These are phyloP conservation scores for Dionaea muscipula DNA, from an alignment of 179 eudicot species.

Conservation along the genomic window DNA sequence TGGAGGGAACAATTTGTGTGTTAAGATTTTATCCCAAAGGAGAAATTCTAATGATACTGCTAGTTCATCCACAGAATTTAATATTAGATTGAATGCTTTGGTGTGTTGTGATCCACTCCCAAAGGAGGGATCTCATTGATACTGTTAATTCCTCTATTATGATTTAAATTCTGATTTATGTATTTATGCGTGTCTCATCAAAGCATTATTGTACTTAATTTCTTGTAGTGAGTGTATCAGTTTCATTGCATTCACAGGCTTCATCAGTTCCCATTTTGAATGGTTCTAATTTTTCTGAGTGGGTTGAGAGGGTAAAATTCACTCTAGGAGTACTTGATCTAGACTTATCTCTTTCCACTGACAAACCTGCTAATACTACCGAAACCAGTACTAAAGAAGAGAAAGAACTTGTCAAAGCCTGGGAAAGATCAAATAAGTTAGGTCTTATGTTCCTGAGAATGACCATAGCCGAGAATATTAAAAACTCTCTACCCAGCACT, in stretches of 20 bases:
- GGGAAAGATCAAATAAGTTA: constrained; percentile 6
- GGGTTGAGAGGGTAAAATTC: constrained; percentile 5
- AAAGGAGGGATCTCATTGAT: too few relatives aligned
- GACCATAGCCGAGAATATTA: constrained; percentile 9
- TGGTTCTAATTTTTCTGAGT: constrained; percentile 2
- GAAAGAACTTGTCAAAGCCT: not conserved
- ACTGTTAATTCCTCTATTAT: too few relatives aligned
- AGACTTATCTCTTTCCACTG: constrained; percentile 6
- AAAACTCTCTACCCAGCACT: not conserved
- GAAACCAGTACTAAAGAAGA: not conserved
- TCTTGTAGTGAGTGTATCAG: too few relatives aligned
- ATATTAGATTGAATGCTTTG: too few relatives aligned
- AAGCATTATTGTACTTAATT: too few relatives aligned
- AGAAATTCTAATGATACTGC: too few relatives aligned
- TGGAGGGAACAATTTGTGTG: too few relatives aligned
- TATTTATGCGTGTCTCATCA: too few relatives aligned
- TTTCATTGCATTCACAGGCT: not conserved
- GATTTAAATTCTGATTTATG: too few relatives aligned
- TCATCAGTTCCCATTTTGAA: not conserved
- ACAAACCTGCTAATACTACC: not conserved
- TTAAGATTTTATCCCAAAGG: too few relatives aligned
- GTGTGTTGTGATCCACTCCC: too few relatives aligned
- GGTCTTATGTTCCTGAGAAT: constrained; percentile 8
- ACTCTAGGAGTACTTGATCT: constrained; percentile 10
- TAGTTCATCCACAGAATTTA: too few relatives aligned